phyloP scores from a whole-genome alignment of 768 basidiomycete genomes.

The Porphyrellus cyaneotinctus region DNA sequence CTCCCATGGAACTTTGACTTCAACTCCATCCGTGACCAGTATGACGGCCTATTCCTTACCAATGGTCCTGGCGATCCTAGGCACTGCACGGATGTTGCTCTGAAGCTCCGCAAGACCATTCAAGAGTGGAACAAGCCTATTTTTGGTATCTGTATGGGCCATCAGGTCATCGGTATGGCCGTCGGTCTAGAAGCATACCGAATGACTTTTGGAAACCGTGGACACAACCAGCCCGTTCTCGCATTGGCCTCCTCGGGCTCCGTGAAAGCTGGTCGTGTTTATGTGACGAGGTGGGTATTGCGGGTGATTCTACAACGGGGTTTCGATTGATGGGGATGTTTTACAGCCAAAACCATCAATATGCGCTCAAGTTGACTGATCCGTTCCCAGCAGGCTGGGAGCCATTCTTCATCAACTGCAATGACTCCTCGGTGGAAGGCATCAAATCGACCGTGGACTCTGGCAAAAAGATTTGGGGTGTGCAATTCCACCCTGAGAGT shows the following conservation, averaged over 20 bases:
- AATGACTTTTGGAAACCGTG: slow-evolving; percentile 99
- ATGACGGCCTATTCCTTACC: slow-evolving; percentile 91
- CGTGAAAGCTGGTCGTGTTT: slow-evolving; percentile 93
- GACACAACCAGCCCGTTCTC: slow-evolving; percentile 97
- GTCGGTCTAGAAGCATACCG: slow-evolving; percentile 95
- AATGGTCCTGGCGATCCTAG: slow-evolving; percentile 96
- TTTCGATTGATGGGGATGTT: slow-evolving; percentile 3
- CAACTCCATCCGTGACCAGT: slow-evolving; percentile 84
- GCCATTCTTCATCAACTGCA: slow-evolving; percentile 99
- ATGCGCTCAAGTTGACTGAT: slow-evolving; percentile 90
- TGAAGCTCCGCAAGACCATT: slow-evolving; percentile 77
- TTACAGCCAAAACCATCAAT: slow-evolving; percentile 91
- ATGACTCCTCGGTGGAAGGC: slow-evolving; percentile 97
- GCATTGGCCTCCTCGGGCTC: slow-evolving; percentile 91
- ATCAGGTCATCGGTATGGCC: slow-evolving; percentile 96
- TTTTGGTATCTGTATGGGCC: slow-evolving; percentile 99
- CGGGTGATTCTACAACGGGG: neutral
- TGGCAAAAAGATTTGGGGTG: slow-evolving; percentile 93
- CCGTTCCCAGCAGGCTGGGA: slow-evolving; percentile 98
- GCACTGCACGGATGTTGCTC: slow-evolving; percentile 81
- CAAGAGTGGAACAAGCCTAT: slow-evolving; percentile 89
- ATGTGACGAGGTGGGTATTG: slow-evolving; percentile 76
- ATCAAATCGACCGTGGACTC: slow-evolving; percentile 92
- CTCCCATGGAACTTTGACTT: slow-evolving; percentile 98
- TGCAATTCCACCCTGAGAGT: slow-evolving; percentile 99